These are phyloP conservation scores for Penicillium expansum DNA, from an alignment of 2,329 filamentous ascomycete genomes.

Conservation along the genomic window DNA sequence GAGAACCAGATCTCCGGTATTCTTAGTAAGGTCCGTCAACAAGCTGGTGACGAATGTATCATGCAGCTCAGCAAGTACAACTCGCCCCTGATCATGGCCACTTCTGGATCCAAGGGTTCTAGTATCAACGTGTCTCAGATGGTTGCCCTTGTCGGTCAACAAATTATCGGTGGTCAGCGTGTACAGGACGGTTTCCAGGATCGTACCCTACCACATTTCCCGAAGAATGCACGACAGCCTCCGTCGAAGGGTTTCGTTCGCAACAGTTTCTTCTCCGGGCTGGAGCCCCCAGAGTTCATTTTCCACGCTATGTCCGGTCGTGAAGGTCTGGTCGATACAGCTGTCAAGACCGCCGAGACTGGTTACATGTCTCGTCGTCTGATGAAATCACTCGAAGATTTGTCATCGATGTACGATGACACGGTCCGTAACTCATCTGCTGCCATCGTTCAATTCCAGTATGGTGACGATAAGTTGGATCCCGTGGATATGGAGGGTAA, in stretches of 20 bases:
- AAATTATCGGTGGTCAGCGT: slow-evolving; percentile 92
- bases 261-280: slow-evolving; percentile 94
- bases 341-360: slow-evolving; percentile 97
- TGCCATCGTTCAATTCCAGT: slow-evolving; percentile 93
- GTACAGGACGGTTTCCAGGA: slow-evolving; percentile 96
- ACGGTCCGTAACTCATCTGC: slow-evolving; percentile 90
- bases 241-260: slow-evolving; percentile 93
- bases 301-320: slow-evolving; percentile 98
- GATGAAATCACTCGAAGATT: slow-evolving; percentile 96
- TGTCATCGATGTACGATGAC: slow-evolving; percentile 89
- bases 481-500: slow-evolving; percentile 97
- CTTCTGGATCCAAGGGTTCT: slow-evolving; percentile 93
- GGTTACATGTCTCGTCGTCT: slow-evolving; percentile 97
- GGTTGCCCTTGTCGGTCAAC: slow-evolving; percentile 95
- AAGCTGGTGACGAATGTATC: slow-evolving; percentile 88
- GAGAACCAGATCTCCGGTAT: slow-evolving; percentile 90
- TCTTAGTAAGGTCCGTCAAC: slow-evolving; percentile 84
- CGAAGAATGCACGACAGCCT: slow-evolving; percentile 88
- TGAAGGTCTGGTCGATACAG: slow-evolving; percentile 97
- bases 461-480: slow-evolving; percentile 91
- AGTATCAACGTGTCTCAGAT: slow-evolving; percentile 99
- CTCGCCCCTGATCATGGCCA: slow-evolving; percentile 92
- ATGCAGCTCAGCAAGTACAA: slow-evolving; percentile 87
- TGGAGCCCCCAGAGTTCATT: slow-evolving; percentile 87
- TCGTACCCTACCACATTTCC: slow-evolving; percentile 88